Evolutionary conservation across 768 basidiomycete species (phyloP).

Genomic region (Mycena filopes): DNA sequence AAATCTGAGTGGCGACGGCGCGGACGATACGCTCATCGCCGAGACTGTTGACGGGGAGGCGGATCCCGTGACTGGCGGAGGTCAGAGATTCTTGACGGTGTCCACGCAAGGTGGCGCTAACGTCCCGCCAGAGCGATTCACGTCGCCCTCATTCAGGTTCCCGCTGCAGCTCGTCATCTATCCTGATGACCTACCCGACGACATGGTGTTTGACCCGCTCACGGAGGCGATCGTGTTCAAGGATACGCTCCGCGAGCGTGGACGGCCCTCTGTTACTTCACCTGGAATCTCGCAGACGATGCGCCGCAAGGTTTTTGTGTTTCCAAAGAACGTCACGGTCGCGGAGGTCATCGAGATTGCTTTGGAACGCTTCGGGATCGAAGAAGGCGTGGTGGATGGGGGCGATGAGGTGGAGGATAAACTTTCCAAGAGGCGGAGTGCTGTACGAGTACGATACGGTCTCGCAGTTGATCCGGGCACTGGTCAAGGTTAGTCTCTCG

Average conservation of each 20-base stretch:
- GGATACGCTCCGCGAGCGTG: slow-evolving; percentile 70
- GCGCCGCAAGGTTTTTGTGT: slow-evolving; percentile 86
- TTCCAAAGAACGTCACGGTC: slow-evolving; percentile 95
- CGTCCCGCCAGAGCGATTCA: slow-evolving; percentile 78
- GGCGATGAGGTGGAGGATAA: slow-evolving; percentile 99
- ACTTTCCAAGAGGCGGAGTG: slow-evolving; percentile 80
- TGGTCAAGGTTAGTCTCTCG: slow-evolving; percentile 64
- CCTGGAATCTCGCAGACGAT: slow-evolving; percentile 67
- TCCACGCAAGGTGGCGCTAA: slow-evolving; percentile 49
- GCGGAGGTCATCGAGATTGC: slow-evolving; percentile 96
- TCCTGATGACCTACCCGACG: slow-evolving; percentile 91
- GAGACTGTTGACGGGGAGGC: slow-evolving; percentile 47
- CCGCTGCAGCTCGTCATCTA: slow-evolving; percentile 89
- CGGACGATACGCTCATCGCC: slow-evolving; percentile 54
- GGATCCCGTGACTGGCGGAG: slow-evolving; percentile 31
- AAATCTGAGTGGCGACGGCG: slow-evolving; percentile 55
- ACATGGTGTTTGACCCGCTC: slow-evolving; percentile 92
- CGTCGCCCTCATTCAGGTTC: slow-evolving; percentile 86
- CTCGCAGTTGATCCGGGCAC: slow-evolving; percentile 68
- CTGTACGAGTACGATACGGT: slow-evolving; percentile 84
- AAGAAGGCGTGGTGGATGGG: slow-evolving; percentile 97
- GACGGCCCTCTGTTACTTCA: slow-evolving; percentile 53
- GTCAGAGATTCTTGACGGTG: slow-evolving; percentile 55
- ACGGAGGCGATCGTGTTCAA: slow-evolving; percentile 96
- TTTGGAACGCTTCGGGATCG: slow-evolving; percentile 93